Evolutionary conservation across 441 rosid genomes (phyloP).

Genomic region (Populus hybrid): DNA sequence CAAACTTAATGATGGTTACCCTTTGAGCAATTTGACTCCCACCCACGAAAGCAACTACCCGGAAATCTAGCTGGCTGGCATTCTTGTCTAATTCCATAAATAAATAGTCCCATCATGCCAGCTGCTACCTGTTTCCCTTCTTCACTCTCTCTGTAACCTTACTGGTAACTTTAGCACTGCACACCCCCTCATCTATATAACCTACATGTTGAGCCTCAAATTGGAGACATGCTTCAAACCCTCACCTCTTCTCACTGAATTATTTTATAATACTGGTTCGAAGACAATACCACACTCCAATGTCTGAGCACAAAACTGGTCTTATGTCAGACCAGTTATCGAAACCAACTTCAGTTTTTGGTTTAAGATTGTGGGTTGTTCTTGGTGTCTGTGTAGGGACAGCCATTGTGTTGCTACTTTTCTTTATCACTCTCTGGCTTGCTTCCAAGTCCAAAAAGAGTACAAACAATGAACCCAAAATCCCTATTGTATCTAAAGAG

Average conservation of each 20-base stretch:
- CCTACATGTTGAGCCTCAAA: neutral
- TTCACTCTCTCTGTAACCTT: neutral
- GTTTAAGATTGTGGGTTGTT: constrained; percentile 74
- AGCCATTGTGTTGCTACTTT: constrained; percentile 67
- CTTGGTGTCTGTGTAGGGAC: constrained; percentile 84
- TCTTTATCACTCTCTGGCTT: constrained; percentile 79
- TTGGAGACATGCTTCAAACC: neutral
- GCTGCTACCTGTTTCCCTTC: constrained; percentile 16
- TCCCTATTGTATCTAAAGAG: constrained; percentile 54
- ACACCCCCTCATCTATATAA: neutral
- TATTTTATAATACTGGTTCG: neutral
- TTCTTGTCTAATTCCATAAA: neutral
- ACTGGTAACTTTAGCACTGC: neutral
- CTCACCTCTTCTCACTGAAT: neutral
- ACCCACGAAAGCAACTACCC: neutral
- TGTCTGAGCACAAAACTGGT: constrained; percentile 24
- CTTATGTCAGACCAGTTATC: constrained; percentile 60
- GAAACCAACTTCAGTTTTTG: constrained; percentile 63
- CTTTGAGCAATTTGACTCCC: neutral
- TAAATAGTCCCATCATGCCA: constrained; percentile 34
- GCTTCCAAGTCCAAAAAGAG: constrained; percentile 49
- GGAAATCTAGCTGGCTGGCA: neutral
- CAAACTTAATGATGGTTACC: neutral
- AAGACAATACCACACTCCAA: constrained; percentile 28
- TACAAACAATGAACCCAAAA: constrained; percentile 26